Percentiles rank a stretch among this genome's conserved stretches.
These are phyloP conservation scores for Hymenoscyphus infarciens DNA, from an alignment of 2,329 filamentous ascomycete species.

Conservation along the genomic window DNA sequence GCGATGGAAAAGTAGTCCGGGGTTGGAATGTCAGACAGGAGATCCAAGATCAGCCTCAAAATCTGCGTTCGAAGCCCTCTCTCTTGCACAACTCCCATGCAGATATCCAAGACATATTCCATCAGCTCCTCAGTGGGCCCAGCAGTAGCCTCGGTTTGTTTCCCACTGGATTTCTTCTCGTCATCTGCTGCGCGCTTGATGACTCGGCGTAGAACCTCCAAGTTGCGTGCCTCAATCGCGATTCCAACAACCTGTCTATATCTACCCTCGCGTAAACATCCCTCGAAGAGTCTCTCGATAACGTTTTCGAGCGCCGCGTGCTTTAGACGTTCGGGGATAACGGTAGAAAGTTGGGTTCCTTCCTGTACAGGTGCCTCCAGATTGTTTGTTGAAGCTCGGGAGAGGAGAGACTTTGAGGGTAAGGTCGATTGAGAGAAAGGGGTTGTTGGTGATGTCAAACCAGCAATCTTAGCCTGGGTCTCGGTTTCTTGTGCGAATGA, in stretches of 20 bases:
- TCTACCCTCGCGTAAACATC: conserved; percentile 77
- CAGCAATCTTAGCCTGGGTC: conserved; percentile 55
- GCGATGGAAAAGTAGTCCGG: conserved; percentile 98
- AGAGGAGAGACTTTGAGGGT: conserved; percentile 93
- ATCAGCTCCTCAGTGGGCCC: conserved; percentile 84
- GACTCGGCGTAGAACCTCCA: conserved; percentile 79
- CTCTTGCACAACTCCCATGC: conserved; percentile 97
- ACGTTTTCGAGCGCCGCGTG: conserved; percentile 77
- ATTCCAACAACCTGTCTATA: conserved; percentile 97
- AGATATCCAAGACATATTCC: conserved; percentile 93
- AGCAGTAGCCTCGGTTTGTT: conserved; percentile 49
- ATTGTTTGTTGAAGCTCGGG: conserved; percentile 65
- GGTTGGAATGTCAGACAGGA: conserved; percentile 87
- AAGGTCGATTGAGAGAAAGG: conserved; percentile 93
- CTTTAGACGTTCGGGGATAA: conserved; percentile 62
- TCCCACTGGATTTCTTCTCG: conserved; percentile 65
- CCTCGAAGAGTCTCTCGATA: conserved; percentile 87
- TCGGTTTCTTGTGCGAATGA: conserved; percentile 67
- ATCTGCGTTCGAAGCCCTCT: conserved; percentile 80
- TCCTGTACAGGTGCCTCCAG: conserved; percentile 47
- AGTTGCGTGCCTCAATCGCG: conserved; percentile 88
- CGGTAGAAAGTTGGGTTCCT: conserved; percentile 32
- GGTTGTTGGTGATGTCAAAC: conserved; percentile 79
- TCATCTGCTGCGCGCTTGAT: conserved; percentile 88
- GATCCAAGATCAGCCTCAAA: conserved; percentile 83